Evolutionary conservation across 495 filamentous ascomycete species (phyloP).

Genomic region (Cetradonia linearis): DNA sequence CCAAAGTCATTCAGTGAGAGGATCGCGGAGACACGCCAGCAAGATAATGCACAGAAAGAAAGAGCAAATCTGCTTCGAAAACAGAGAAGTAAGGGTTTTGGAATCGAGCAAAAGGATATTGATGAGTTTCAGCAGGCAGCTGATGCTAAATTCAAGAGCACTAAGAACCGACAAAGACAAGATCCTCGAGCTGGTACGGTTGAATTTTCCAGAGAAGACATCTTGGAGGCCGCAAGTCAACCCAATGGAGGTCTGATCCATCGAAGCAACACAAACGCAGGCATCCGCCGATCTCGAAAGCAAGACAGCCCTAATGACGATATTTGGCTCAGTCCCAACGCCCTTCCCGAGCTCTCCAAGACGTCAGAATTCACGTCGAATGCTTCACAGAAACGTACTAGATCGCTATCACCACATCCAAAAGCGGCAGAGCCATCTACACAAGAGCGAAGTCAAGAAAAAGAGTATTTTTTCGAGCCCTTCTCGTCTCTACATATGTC

Average conservation of each 20-base stretch:
- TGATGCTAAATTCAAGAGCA: constrained; percentile 30
- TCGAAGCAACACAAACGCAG: constrained; percentile 46
- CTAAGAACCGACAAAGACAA: constrained; percentile 11
- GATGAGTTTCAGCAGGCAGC: constrained; percentile 54
- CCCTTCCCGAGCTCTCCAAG: constrained; percentile 12
- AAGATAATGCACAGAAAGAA: constrained; percentile 40
- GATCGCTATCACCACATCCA: constrained; percentile 9
- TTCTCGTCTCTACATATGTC: constrained; percentile 80
- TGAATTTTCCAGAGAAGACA: constrained; percentile 40
- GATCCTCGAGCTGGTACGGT: not conserved
- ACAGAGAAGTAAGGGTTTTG: constrained; percentile 63
- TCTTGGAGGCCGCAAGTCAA: constrained; percentile 36
- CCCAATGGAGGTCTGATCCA: constrained; percentile 28
- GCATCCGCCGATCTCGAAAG: constrained; percentile 1
- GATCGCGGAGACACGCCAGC: constrained; percentile 53
- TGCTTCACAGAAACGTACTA: constrained; percentile 6
- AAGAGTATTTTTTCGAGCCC: constrained; percentile 57
- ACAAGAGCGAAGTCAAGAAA: constrained; percentile 11
- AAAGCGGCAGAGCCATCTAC: not conserved
- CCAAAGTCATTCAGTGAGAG: constrained; percentile 78
- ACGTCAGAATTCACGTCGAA: constrained; percentile 3
- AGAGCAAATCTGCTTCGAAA: constrained; percentile 46
- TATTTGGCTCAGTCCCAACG: constrained; percentile 21
- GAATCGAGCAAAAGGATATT: constrained; percentile 53
- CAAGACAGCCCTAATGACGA: constrained; percentile 6